A percentile compares a stretch with the other conserved stretches of the same genome.
phyloP scores from a whole-genome alignment of 2,329 filamentous ascomycete genomes.

The Botrytis deweyae region DNA sequence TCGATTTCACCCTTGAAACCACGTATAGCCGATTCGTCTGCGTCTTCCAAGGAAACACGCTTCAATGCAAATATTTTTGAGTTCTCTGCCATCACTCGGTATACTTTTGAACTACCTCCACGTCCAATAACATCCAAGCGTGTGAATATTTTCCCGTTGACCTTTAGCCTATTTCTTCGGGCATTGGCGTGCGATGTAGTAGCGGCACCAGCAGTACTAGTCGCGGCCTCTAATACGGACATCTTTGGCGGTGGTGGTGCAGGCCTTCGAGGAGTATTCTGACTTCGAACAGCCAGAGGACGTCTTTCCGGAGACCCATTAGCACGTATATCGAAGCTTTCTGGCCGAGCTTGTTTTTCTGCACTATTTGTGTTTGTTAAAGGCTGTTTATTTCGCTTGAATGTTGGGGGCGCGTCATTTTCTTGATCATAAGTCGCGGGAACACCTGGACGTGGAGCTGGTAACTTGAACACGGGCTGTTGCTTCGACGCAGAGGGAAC shows the following conservation, averaged over 20 bases:
- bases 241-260: slow-evolving; percentile 86
- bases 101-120: slow-evolving; percentile 91
- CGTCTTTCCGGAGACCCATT: slow-evolving; percentile 55
- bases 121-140: slow-evolving; percentile 87
- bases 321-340: slow-evolving; percentile 45
- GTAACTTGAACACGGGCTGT: slow-evolving; percentile 57
- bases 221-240: slow-evolving; percentile 91
- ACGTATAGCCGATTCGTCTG: slow-evolving; percentile 77
- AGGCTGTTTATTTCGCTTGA: slow-evolving; percentile 50
- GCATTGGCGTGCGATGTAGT: slow-evolving; percentile 66
- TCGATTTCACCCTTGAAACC: slow-evolving; percentile 97
- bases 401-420: slow-evolving; percentile 72
- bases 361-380: slow-evolving; percentile 35
- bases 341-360: slow-evolving; percentile 53
- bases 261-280: slow-evolving; percentile 73
- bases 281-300: slow-evolving; percentile 53
- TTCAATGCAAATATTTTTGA: slow-evolving; percentile 94
- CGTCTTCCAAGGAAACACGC: slow-evolving; percentile 84
- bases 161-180: slow-evolving; percentile 77
- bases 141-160: slow-evolving; percentile 91
- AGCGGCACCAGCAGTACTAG: slow-evolving; percentile 75
- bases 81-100: slow-evolving; percentile 95
- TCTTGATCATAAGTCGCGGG: slow-evolving; percentile 75
- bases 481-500: slow-evolving; percentile 45
- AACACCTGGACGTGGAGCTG: slow-evolving; percentile 55